phyloP scores from a whole-genome alignment of 2,329 filamentous ascomycete genomes.

The Fusarium mangiferae region DNA sequence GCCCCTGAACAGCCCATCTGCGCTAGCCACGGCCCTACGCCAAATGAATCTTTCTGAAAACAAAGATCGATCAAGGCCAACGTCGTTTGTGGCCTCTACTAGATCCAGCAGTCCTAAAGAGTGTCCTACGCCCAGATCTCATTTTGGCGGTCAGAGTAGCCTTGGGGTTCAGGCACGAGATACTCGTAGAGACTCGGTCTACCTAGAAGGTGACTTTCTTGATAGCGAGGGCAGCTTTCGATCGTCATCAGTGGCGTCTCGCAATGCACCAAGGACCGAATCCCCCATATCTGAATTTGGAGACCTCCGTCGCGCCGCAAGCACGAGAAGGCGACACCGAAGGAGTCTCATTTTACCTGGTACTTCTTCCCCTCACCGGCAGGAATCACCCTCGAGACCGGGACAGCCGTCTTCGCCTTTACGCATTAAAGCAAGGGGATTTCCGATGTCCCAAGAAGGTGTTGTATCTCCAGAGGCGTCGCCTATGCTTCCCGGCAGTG shows the following conservation, averaged over 20 bases:
- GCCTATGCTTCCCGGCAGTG: slow-evolving; percentile 83
- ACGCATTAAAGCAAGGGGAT: slow-evolving; percentile 82
- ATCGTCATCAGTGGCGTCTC: slow-evolving; percentile 79
- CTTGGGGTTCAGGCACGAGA: slow-evolving; percentile 65
- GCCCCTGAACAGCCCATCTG: slow-evolving; percentile 57
- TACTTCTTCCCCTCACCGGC: slow-evolving; percentile 81
- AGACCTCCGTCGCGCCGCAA: slow-evolving; percentile 77
- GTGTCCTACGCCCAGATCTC: slow-evolving; percentile 89
- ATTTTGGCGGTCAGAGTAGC: slow-evolving; percentile 68
- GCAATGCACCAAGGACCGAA: slow-evolving; percentile 77
- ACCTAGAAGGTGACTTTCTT: slow-evolving; percentile 83
- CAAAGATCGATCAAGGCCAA: slow-evolving; percentile 59
- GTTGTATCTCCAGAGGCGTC: slow-evolving; percentile 89
- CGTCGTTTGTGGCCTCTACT: slow-evolving; percentile 72
- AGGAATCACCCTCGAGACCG: slow-evolving; percentile 86
- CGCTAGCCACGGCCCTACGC: slow-evolving; percentile 64
- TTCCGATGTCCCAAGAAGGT: slow-evolving; percentile 69
- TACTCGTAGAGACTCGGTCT: slow-evolving; percentile 80
- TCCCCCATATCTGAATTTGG: slow-evolving; percentile 91
- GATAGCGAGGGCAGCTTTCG: slow-evolving; percentile 90
- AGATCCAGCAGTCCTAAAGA: slow-evolving; percentile 91
- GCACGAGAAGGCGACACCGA: slow-evolving; percentile 84
- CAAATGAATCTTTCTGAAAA: slow-evolving; percentile 50
- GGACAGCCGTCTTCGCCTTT: slow-evolving; percentile 87
- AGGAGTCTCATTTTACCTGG: slow-evolving; percentile 86